These are phyloP conservation scores for Euphorbia celastroides DNA, from an alignment of 441 rosid species.

Conservation along the genomic window DNA sequence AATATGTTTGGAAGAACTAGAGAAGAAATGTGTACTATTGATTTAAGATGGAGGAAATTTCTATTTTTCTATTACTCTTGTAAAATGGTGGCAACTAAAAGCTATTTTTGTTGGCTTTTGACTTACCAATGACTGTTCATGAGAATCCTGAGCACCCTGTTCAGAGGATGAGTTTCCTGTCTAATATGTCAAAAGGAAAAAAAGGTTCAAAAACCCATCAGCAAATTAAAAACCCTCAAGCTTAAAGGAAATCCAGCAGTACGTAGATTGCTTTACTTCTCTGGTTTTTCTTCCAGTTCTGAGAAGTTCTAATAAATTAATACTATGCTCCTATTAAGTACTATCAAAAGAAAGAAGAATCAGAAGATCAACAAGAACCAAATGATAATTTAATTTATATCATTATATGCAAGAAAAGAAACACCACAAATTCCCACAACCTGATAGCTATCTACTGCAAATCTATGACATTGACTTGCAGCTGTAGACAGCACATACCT, in stretches of 20 bases:
- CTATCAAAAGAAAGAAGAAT: neutral
- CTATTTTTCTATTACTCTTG: neutral
- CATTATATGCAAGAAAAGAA: neutral
- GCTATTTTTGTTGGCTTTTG: slow-evolving; percentile 15
- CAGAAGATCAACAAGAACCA: neutral
- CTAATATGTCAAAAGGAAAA: slow-evolving; percentile 24
- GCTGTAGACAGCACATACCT: slow-evolving; percentile 29
- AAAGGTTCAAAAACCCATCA: neutral
- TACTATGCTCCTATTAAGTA: neutral
- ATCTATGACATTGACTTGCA: neutral
- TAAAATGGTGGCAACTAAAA: neutral
- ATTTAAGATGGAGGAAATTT: neutral
- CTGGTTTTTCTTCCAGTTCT: neutral
- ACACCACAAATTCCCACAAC: neutral
- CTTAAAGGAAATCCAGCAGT: neutral
- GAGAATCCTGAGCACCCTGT: slow-evolving; percentile 24
- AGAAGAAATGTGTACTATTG: neutral
- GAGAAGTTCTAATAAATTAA: neutral
- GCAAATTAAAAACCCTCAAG: neutral
- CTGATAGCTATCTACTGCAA: neutral
- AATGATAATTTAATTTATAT: slow-evolving; percentile 1
- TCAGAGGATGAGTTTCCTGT: slow-evolving; percentile 37
- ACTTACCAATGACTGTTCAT: slow-evolving; percentile 27
- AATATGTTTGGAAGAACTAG: neutral
- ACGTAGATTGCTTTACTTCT: neutral